Conservation (phyloP, 1,284 basidiomycete species). For the Cutaneotrichosporon spelunceum region DNA sequence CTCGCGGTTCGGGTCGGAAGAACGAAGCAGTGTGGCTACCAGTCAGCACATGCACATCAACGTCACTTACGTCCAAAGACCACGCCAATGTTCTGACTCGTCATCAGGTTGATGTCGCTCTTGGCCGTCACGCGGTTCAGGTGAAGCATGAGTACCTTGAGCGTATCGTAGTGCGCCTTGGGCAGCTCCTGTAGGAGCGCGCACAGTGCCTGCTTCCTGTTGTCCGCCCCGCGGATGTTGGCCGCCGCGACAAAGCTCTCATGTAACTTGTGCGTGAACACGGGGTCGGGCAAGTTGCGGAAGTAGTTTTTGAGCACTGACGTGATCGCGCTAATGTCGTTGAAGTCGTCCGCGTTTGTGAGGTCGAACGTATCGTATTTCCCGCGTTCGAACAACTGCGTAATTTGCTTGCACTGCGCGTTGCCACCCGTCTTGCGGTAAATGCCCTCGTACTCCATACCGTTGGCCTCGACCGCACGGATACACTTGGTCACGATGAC, state of each 20-base stretch:
- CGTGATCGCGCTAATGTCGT: slow-evolving; percentile 94
- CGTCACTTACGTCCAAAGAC: slow-evolving; percentile 89
- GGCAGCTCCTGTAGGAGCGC: slow-evolving; percentile 77
- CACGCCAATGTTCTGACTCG: slow-evolving; percentile 93
- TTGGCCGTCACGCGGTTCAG: slow-evolving; percentile 73
- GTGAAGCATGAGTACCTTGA: slow-evolving; percentile 80
- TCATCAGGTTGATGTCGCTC: slow-evolving; percentile 84
- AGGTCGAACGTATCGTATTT: slow-evolving; percentile 86
- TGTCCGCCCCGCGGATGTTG: slow-evolving; percentile 61
- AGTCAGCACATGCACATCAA: not conserved
- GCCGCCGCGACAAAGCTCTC: slow-evolving; percentile 80
- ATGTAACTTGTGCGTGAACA: slow-evolving; percentile 87
- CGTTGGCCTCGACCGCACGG: slow-evolving; percentile 78
- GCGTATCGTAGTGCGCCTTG: slow-evolving; percentile 78
- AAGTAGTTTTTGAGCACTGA: slow-evolving; percentile 97
- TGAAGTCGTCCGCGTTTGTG: slow-evolving; percentile 77
- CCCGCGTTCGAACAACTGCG: slow-evolving; percentile 89
- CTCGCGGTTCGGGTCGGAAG: slow-evolving; percentile 77
- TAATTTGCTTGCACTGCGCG: slow-evolving; percentile 86
- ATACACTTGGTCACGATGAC: slow-evolving; percentile 94
- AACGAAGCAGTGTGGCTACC: slow-evolving; percentile 90
- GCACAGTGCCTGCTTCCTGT: slow-evolving; percentile 63
- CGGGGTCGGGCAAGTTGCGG: slow-evolving; percentile 80
- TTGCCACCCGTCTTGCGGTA: slow-evolving; percentile 96
- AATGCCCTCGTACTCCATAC: slow-evolving; percentile 67